Evolutionary conservation across 495 filamentous ascomycete genomes (phyloP), one percentile per base, ranked within the genome.

Genomic region (Penicillium steckii): DNA sequence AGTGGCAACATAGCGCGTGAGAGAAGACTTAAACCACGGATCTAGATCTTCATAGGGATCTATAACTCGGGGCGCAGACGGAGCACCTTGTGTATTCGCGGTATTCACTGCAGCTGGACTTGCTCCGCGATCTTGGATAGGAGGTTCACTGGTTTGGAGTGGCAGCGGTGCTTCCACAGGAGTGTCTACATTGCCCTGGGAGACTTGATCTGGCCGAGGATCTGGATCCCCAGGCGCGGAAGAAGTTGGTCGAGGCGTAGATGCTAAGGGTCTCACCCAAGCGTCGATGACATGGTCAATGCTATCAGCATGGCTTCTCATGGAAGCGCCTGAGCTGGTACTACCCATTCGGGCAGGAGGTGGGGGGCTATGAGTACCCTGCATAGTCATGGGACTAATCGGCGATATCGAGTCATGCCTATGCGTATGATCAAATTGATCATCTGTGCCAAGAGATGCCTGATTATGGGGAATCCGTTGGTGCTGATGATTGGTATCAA

Each of bases 1-100:
- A 76, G 80, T 80, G 8, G 76, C 70, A 15, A 78, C 66, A 56
- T 74, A 81, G 19, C 79, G 76, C 23, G 71, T 69, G 27, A 81
- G 52, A 38, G 79, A 81, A 8, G 79, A 78, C 55, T 72, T 76
- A 22, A 65, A 78, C 78, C 77, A 80, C 2, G 77, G 73, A 33
- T 80, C 77, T 9, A 81, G 62, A 56, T 79, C 76, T 26, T 73
- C 74, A 45, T 76, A 77, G 8, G 71, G 75, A 57, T 76, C 76
- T 32, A 63, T 26, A 6, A 43, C 33, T 21, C 60, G 65, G 17
- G 56, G 33, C 40, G 49, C 30, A 9, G 50, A 30, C 6, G 23
- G 27, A 24, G 7, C 40, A 27, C n/a, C 24, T 22, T 50, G 52
- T 4, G 22, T 22, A 38, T 55, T 48, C 4, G 45, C 21, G 3